Evolutionary conservation across 805 yeast species (phyloP).

Genomic region (Ascoidea asiatica): DNA sequence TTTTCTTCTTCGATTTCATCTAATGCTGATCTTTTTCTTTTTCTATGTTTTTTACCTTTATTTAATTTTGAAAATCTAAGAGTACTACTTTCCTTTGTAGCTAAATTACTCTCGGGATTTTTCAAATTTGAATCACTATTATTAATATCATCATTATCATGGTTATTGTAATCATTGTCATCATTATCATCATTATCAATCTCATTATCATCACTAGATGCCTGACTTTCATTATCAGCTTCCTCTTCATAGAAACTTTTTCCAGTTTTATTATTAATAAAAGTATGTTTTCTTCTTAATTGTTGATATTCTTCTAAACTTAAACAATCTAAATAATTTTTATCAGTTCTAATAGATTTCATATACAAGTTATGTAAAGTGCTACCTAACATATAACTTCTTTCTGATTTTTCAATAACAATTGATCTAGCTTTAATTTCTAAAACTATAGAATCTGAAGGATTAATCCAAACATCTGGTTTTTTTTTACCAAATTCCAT

Average conservation of each 20-base stretch:
- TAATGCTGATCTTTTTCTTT: constrained; percentile 10
- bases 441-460: constrained; percentile 61
- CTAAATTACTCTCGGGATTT: no score
- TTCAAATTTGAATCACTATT: no score
- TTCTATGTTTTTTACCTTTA: constrained; percentile 12
- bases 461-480: constrained; percentile 73
- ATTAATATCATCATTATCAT: constrained; percentile 9
- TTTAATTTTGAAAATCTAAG: constrained; percentile 1
- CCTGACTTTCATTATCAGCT: constrained; percentile 5
- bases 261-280: not conserved
- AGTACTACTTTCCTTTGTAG: no score
- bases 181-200: no score
- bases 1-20: constrained; percentile 14
- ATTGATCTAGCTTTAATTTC: constrained; percentile 77
- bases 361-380: constrained; percentile 73
- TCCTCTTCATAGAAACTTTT: constrained; percentile 6
- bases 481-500: constrained; percentile 40
- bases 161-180: constrained; percentile 15
- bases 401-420: constrained; percentile 28
- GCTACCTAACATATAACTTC: constrained; percentile 45
- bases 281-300: constrained; percentile 15
- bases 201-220: constrained; percentile 12
- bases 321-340: constrained; percentile 39
- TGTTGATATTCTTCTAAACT: constrained; percentile 39
- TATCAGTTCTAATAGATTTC: constrained; percentile 54